A percentile compares a stretch with the other conserved stretches of the same genome.
Evolutionary conservation across 1,139 yeast species (phyloP).

Genomic region (Candida dubliniensis): DNA sequence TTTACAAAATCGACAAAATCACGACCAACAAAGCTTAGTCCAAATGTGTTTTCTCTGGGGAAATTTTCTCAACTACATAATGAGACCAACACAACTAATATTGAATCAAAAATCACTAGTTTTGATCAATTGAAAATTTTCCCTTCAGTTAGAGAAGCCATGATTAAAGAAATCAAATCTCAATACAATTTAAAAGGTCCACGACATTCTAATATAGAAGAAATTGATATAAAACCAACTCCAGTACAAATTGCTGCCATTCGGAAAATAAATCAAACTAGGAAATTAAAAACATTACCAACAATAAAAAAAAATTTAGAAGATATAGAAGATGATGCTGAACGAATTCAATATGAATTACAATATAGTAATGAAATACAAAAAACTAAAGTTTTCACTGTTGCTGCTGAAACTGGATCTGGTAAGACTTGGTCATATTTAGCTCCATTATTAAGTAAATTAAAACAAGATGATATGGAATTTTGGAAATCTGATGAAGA

Average conservation of each 20-base stretch:
- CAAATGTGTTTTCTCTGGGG: slow-evolving; percentile 18
- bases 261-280: slow-evolving; percentile 41
- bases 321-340: slow-evolving; percentile 19
- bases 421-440: slow-evolving; percentile 95
- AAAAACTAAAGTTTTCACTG: slow-evolving; percentile 62
- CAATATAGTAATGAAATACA: slow-evolving; percentile 31
- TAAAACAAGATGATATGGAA: slow-evolving; percentile 54
- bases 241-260: slow-evolving; percentile 49
- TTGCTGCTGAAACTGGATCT: slow-evolving; percentile 96
- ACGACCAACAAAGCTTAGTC: slow-evolving; percentile 1
- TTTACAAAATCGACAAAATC: slow-evolving; percentile 1
- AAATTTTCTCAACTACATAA: slow-evolving; percentile 27
- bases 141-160: slow-evolving; percentile 65
- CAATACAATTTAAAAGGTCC: slow-evolving; percentile 46
- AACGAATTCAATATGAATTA: slow-evolving; percentile 28
- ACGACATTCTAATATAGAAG: slow-evolving; percentile 30
- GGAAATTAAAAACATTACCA: slow-evolving; percentile 19
- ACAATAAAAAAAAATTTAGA: slow-evolving; percentile 22
- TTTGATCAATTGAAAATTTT: slow-evolving; percentile 67
- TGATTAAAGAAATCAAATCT: slow-evolving; percentile 56
- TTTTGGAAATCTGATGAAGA: slow-evolving; percentile 27
- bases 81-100: slow-evolving; percentile 6
- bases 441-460: slow-evolving; percentile 67
- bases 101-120: slow-evolving; percentile 44
- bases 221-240: slow-evolving; percentile 37